Conservation (phyloP, 768 basidiomycete genomes). For the Cubamyces lactineus region DNA sequence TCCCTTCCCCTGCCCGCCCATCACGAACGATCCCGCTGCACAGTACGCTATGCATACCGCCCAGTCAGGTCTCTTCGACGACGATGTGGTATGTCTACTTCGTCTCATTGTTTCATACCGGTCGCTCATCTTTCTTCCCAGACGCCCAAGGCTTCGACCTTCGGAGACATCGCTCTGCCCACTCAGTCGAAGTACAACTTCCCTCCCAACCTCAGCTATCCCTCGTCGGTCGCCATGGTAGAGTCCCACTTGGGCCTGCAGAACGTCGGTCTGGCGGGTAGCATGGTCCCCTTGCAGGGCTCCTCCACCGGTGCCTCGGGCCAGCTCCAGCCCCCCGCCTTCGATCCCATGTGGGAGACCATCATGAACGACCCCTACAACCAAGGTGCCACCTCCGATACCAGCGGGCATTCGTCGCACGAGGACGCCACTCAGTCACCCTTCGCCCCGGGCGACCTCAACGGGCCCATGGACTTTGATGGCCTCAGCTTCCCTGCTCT, state of each 20-base stretch:
- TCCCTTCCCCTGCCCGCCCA: not conserved
- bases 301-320: not conserved
- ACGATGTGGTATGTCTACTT: constrained; percentile 6
- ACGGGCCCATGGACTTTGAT: constrained; percentile 8
- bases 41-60: constrained; percentile 1
- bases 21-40: not conserved
- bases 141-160: constrained; percentile 14
- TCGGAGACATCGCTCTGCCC: constrained; percentile 11
- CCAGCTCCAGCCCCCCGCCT: not conserved
- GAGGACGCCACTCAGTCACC: constrained; percentile 3
- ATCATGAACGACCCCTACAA: constrained; percentile 1
- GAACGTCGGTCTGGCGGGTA: not conserved
- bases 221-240: not conserved
- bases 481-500: constrained; percentile 10
- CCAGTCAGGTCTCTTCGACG: not conserved
- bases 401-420: not conserved
- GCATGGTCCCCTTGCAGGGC: not conserved
- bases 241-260: constrained; percentile 20
- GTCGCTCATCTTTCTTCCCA: not conserved
- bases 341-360: constrained; percentile 9
- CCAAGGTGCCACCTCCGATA: not conserved
- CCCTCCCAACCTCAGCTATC: constrained; percentile 4
- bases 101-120: not conserved
- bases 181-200: constrained; percentile 16
- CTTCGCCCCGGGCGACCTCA: constrained; percentile 6